phyloP scores from a whole-genome alignment of 2,329 filamentous ascomycete genomes.

The Claviceps spartinae region DNA sequence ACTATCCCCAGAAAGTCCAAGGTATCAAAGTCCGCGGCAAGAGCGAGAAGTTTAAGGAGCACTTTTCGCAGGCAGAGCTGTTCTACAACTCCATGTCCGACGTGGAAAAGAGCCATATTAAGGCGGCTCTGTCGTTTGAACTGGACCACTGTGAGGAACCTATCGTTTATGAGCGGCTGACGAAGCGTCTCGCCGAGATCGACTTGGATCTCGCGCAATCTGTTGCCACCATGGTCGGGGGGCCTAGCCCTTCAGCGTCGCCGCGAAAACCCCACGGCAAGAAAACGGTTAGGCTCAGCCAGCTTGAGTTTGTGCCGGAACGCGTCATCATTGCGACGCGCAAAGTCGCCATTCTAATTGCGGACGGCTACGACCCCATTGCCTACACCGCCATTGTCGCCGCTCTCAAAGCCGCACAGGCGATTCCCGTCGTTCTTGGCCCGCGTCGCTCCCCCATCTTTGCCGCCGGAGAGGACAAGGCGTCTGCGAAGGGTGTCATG shows the following conservation, averaged over 20 bases:
- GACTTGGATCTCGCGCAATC: constrained; percentile 54
- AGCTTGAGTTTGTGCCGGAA: constrained; percentile 51
- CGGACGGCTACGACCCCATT: constrained; percentile 58
- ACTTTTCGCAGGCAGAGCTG: constrained; percentile 64
- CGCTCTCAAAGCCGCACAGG: constrained; percentile 46
- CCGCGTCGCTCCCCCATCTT: constrained; percentile 53
- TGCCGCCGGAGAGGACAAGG: constrained; percentile 43
- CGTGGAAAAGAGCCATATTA: constrained; percentile 55
- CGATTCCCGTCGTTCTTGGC: constrained; percentile 60
- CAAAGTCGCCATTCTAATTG: constrained; percentile 61
- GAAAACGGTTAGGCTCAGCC: constrained; percentile 53
- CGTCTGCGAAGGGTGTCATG: constrained; percentile 37
- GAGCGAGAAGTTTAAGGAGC: constrained; percentile 64
- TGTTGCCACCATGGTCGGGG: constrained; percentile 59
- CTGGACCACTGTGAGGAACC: constrained; percentile 73
- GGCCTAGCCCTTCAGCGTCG: constrained; percentile 39
- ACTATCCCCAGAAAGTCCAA: constrained; percentile 47
- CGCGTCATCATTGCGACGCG: constrained; percentile 56
- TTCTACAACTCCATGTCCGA: constrained; percentile 68
- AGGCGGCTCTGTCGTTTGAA: constrained; percentile 62
- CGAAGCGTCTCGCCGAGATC: constrained; percentile 56
- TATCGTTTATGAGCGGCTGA: constrained; percentile 59
- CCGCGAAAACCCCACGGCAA: constrained; percentile 47
- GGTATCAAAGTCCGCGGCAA: constrained; percentile 58
- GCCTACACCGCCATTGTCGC: constrained; percentile 53